Evolutionary conservation across 352 stramenopile genomes (phyloP).

Genomic region (Globisporangium radiosum): DNA sequence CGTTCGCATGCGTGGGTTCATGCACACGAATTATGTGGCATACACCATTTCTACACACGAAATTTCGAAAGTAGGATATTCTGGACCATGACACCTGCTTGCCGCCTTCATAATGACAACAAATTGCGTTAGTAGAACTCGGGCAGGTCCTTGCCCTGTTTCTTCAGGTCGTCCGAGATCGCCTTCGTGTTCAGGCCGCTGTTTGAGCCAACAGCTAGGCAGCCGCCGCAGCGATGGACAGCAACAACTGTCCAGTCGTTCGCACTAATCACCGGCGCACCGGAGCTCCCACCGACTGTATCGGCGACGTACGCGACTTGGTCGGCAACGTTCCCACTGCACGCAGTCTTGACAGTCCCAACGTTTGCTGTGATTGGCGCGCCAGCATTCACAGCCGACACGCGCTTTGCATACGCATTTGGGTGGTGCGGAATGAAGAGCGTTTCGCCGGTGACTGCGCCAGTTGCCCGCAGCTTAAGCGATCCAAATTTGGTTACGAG

Average conservation of each 20-base stretch:
- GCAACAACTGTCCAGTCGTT: constrained; percentile 6
- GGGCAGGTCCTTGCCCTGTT: constrained; percentile 9
- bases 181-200: constrained; percentile 15
- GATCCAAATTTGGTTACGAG: constrained; percentile 17
- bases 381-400: not conserved
- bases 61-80: too few relatives aligned
- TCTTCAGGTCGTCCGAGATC: constrained; percentile 9
- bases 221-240: constrained; percentile 13
- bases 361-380: constrained; percentile 10
- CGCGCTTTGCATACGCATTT: constrained; percentile 15
- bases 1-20: too few relatives aligned
- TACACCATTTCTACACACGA: too few relatives aligned
- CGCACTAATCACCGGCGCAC: not conserved
- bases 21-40: too few relatives aligned
- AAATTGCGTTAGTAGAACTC: constrained; percentile 7
- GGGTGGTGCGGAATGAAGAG: constrained; percentile 24
- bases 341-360: constrained; percentile 4
- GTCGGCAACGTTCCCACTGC: constrained; percentile 7
- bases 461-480: constrained; percentile 11
- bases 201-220: constrained; percentile 9
- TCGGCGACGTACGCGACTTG: too few relatives aligned
- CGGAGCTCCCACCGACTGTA: too few relatives aligned
- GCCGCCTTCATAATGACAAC: too few relatives aligned
- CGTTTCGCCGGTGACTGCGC: constrained; percentile 10
- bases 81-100: too few relatives aligned